Base-by-base conservation (phyloP, 495 filamentous ascomycete species). In the Pseudomonodictys pantanalensis region DNA sequence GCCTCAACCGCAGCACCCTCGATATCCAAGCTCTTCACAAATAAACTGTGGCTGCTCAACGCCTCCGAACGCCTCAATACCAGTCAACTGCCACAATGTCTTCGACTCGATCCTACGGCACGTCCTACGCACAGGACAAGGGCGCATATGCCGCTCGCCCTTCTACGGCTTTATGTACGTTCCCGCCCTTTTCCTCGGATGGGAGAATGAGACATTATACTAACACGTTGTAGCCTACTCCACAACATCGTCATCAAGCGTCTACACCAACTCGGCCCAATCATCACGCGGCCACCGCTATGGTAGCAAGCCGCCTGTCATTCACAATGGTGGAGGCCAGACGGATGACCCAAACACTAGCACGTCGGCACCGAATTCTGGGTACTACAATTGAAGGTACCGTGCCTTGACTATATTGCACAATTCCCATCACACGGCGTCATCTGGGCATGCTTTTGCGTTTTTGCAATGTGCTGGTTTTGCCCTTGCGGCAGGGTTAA, bases 291-390 rank as follows among this genome's bases (percentile, higher is more conserved):
- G 47, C 46, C n/a, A 22, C 28, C 46, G 64, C 30, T 67, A 67
- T 41, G 45, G 56, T 10, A 64, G 29, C 56, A 68, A 68, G 30
- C 60, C 60, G 18, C 20, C 42, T 5, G 52, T 64, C 0, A 39
- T 68, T 15, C 56, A 64, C 56, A 68, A 68, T 30, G 65, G 65
- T 0, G 65, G 65, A 10, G 65, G 65, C 25, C 53, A 62, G 41
- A 52, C 48, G 22, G 55, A 62, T 23, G 64, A 62, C 51, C 52
- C 65, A 24, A 68, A 63, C 29, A 63, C 60, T 2, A 63, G 54
- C 59, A 48, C 59, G 23, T 56, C 48, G n/a, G 55, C 64, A n/a
- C 46, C 56, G 3, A 59, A 62, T 28, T 58, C 64, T 15, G 64
- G 59, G 0, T 67, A 67, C 55, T 63, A 67, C 44, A 32, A 63